Conservation (phyloP, 1,284 basidiomycete species). For the Papiliotrema flavescens region DNA sequence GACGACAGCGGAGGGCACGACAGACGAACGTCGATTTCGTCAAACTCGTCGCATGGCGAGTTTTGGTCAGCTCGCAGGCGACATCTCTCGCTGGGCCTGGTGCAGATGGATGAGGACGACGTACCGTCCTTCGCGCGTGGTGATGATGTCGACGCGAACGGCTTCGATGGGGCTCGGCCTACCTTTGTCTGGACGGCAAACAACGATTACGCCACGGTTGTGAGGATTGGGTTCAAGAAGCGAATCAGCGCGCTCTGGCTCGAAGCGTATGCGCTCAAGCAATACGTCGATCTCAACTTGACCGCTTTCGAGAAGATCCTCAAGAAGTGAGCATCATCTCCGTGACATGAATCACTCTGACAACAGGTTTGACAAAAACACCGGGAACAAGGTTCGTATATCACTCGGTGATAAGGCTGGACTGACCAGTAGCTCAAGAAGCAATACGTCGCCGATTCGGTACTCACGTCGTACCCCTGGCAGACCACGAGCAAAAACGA, state of each 20-base stretch:
- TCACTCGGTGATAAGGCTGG: conserved; percentile 1
- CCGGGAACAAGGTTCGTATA: conserved; percentile 62
- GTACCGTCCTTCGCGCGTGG: conserved; percentile 29
- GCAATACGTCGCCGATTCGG: conserved; percentile 69
- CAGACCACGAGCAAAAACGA: conserved; percentile 60
- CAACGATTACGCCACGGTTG: conserved; percentile 81
- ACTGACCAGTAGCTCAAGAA: conserved; percentile 63
- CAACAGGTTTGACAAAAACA: conserved; percentile 90
- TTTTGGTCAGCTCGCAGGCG: conserved; percentile 15
- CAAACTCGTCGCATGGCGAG: conserved; percentile 33
- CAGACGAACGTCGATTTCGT: conserved; percentile 40
- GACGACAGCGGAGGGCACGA: conserved; percentile 22
- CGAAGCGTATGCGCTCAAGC: conserved; percentile 73
- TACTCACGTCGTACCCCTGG: conserved; percentile 72
- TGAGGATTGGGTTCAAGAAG: conserved; percentile 85
- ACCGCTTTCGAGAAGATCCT: conserved; percentile 94
- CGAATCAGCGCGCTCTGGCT: conserved; percentile 85
- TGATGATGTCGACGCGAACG: conserved; percentile 4
- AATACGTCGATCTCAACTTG: conserved; percentile 92
- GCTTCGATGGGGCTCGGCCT: conserved; percentile 12
- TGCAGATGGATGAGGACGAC: conserved; percentile 31
- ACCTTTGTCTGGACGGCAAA: conserved; percentile 70
- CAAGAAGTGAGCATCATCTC: conserved; percentile 68
- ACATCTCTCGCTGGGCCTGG: conserved; percentile 24
- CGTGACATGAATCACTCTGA: background rate